phyloP scores from a whole-genome alignment of 495 filamentous ascomycete genomes.

The Immersiella caudata region DNA sequence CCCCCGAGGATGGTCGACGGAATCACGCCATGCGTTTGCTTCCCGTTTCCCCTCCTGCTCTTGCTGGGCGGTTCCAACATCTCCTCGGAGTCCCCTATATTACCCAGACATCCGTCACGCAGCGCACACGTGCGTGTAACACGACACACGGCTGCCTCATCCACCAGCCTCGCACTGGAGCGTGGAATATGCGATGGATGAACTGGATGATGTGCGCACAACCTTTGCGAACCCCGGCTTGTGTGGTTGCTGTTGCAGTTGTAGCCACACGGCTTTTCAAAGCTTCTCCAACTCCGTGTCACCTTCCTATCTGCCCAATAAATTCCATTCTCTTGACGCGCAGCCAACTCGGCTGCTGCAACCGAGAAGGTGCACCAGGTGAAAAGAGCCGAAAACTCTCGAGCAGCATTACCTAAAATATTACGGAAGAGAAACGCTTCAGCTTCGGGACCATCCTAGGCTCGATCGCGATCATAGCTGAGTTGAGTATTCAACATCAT shows the following conservation, averaged over 20 bases:
- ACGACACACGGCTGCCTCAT: neutral
- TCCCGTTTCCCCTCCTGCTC: neutral
- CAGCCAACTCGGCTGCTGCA: neutral
- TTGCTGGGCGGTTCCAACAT: neutral
- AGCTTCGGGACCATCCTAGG: neutral
- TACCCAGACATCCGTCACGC: neutral
- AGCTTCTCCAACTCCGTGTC: neutral
- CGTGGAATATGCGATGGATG: neutral
- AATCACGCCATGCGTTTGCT: constrained; percentile 3
- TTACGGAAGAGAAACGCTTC: constrained; percentile 1
- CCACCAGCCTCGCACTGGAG: neutral
- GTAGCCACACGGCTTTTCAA: too few species aligned
- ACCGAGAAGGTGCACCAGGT: neutral
- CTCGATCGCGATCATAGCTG: neutral
- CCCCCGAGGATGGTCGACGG: constrained; percentile 2
- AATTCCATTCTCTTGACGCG: neutral
- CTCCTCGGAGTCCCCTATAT: constrained; percentile 19
- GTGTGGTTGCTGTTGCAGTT: too few species aligned
- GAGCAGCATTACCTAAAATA: constrained; percentile 1
- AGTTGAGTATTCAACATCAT: neutral
- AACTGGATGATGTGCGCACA: neutral
- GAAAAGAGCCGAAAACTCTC: neutral
- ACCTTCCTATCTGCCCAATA: neutral
- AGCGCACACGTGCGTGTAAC: constrained; percentile 1
- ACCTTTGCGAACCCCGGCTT: neutral